Percentiles rank a stretch among this genome's conserved stretches.
These are phyloP conservation scores for Saturnispora besseyi DNA, from an alignment of 805 yeast genomes.

Conservation along the genomic window DNA sequence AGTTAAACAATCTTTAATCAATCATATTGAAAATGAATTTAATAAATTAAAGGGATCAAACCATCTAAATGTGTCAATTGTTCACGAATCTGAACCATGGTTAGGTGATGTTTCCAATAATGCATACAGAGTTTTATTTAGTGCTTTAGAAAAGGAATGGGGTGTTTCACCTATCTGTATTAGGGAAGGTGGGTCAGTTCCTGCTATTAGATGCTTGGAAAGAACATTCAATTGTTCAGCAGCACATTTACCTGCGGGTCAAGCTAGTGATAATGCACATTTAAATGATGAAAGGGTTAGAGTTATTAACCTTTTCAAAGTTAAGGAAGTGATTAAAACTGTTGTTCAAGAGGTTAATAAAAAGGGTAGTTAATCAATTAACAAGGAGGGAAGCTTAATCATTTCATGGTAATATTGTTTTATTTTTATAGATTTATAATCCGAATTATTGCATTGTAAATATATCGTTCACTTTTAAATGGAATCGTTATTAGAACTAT, in stretches of 20 bases:
- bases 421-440: background rate
- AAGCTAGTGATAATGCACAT: slow-evolving; percentile 90
- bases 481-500: background rate
- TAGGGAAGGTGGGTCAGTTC: slow-evolving; percentile 96
- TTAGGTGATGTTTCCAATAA: slow-evolving; percentile 74
- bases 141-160: slow-evolving; percentile 67
- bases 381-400: background rate
- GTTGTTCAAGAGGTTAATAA: slow-evolving; percentile 28
- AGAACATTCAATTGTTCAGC: slow-evolving; percentile 79
- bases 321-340: slow-evolving; percentile 53
- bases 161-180: slow-evolving; percentile 71
- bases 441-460: background rate
- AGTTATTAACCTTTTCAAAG: slow-evolving; percentile 64
- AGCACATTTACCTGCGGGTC: slow-evolving; percentile 95
- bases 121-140: slow-evolving; percentile 58
- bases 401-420: background rate
- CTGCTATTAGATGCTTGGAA: slow-evolving; percentile 78
- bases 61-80: slow-evolving; percentile 46
- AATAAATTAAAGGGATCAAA: slow-evolving; percentile 48
- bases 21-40: slow-evolving; percentile 42
- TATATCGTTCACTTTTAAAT: background rate
- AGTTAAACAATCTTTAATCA: slow-evolving; percentile 43
- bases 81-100: slow-evolving; percentile 95
- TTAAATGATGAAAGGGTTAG: slow-evolving; percentile 79
- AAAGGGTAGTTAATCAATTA: background rate